Percentiles rank a stretch among this genome's conserved stretches.
These are phyloP conservation scores for Breynia disticha DNA, from an alignment of 441 rosid genomes.

Conservation along the genomic window DNA sequence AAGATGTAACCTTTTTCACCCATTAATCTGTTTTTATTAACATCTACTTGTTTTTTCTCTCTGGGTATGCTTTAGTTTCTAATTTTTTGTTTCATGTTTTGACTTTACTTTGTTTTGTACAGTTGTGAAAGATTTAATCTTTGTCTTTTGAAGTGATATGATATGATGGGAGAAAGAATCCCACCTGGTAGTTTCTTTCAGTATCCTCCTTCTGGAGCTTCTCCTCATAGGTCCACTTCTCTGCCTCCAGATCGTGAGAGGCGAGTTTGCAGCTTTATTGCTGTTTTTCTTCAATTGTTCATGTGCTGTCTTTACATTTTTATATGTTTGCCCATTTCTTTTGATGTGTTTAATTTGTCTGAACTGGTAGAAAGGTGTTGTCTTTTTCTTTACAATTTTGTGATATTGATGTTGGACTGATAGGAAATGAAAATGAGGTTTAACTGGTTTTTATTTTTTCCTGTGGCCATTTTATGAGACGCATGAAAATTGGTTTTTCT, in stretches of 20 bases:
- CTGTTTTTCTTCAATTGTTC: background rate
- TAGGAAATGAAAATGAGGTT: too few species aligned
- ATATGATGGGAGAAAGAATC: slow-evolving; percentile 83
- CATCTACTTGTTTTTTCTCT: background rate
- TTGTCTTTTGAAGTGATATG: slow-evolving; percentile 4
- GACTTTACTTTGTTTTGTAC: background rate
- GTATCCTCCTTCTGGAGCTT: slow-evolving; percentile 73
- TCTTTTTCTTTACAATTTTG: too few species aligned
- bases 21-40: background rate
- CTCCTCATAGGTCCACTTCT: slow-evolving; percentile 77
- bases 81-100: background rate
- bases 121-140: slow-evolving; percentile 1
- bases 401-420: too few species aligned
- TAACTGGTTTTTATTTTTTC: too few species aligned
- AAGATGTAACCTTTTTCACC: slow-evolving; percentile 15
- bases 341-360: background rate
- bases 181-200: slow-evolving; percentile 81
- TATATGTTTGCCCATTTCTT: background rate
- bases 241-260: slow-evolving; percentile 75
- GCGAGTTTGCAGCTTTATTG: slow-evolving; percentile 25
- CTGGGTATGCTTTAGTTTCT: slow-evolving; percentile 13
- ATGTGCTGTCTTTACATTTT: background rate
- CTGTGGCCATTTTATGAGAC: too few species aligned
- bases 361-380: too few species aligned
- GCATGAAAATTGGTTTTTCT: too few species aligned